phyloP scores from a whole-genome alignment of 2,329 filamentous ascomycete species.

The Phoma herbarum region DNA sequence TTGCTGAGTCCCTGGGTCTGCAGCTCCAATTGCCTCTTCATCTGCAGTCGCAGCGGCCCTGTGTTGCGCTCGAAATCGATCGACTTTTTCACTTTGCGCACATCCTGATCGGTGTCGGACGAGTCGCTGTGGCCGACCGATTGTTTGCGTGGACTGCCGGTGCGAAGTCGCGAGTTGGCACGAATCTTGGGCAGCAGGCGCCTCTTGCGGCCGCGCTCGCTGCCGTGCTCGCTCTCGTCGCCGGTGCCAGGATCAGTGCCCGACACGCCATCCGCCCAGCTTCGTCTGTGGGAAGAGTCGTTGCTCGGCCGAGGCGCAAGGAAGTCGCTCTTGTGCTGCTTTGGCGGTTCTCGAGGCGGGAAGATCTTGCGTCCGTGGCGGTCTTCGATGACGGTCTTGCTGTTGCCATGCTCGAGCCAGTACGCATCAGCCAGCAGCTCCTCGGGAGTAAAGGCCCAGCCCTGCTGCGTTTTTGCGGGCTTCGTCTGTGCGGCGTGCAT shows the following conservation, averaged over 20 bases:
- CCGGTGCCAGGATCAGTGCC: conserved; percentile 42
- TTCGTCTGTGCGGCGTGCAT: conserved; percentile 56
- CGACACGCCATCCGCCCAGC: conserved; percentile 42
- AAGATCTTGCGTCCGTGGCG: conserved; percentile 79
- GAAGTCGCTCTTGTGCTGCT: conserved; percentile 36
- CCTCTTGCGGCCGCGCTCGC: conserved; percentile 50
- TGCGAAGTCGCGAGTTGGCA: conserved; percentile 42
- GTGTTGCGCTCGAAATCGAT: conserved; percentile 53
- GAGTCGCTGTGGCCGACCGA: conserved; percentile 43
- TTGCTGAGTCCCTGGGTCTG: conserved; percentile 50
- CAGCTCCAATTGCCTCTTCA: conserved; percentile 55
- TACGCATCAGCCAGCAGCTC: conserved; percentile 90
- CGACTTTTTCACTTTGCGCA: conserved; percentile 62
- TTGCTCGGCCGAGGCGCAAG: conserved; percentile 45
- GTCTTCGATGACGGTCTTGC: conserved; percentile 84
- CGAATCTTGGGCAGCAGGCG: conserved; percentile 45
- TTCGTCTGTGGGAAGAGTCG: conserved; percentile 43
- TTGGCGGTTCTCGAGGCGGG: conserved; percentile 33
- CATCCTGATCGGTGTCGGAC: conserved; percentile 57
- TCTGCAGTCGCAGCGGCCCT: conserved; percentile 57
- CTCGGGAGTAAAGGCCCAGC: conserved; percentile 84
- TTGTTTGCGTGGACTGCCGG: conserved; percentile 17
- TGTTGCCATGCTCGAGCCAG: conserved; percentile 84
- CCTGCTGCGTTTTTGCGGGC: conserved; percentile 75
- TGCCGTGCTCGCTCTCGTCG: conserved; percentile 50